Base-by-base conservation (phyloP, 2,329 filamentous ascomycete genomes). In the Penicillium psychrosexuale region DNA sequence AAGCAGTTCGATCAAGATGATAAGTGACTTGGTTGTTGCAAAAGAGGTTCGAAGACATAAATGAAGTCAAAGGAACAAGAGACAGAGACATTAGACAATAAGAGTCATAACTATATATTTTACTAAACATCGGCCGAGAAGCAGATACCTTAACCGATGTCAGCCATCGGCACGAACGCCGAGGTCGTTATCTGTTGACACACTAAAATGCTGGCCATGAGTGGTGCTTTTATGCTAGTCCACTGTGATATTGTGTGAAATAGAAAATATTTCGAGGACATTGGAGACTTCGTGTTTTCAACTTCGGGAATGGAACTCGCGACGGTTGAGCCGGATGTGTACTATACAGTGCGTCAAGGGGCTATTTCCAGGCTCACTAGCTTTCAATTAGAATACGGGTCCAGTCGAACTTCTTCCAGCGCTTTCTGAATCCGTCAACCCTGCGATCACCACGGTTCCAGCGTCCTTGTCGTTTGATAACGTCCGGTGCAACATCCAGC, bases 341-440 rank as follows among this genome's bases (percentile, higher is more conserved):
- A 52, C 12, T 36, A 22, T 44, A 37, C 31, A 51, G n/a, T 22
- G 30, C 17, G 13, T n/a, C 17, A 37, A 46, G 30, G 8, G 36
- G 22, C 9, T 19, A 39, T n/a, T 13, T 31, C 34, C 28, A 40
- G n/a, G 28, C 42, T 5, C 8, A n/a, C 22, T 49, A 48, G 27
- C 71, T 78, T 63, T 84, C 82, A 37, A 80, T 75, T 61, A 88
- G 72, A 30, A 85, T 78, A 62, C 81, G 82, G 28, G 85, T 88
- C 87, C 94, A 99, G 78, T 99, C 94, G 77, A 94, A 97, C 75
- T 91, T 91, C 63, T 84, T 84, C 94, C 94, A 99, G 43, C 84
- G 81, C 77, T 87, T 93, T 77, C 84, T 87, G 68, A 95, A 99
- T 2, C 78, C 84, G 3, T 93, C 91, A 0, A 89, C 78, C 63